Base-by-base conservation (phyloP, 139 green algal species). In the Chlorella sp. region DNA sequence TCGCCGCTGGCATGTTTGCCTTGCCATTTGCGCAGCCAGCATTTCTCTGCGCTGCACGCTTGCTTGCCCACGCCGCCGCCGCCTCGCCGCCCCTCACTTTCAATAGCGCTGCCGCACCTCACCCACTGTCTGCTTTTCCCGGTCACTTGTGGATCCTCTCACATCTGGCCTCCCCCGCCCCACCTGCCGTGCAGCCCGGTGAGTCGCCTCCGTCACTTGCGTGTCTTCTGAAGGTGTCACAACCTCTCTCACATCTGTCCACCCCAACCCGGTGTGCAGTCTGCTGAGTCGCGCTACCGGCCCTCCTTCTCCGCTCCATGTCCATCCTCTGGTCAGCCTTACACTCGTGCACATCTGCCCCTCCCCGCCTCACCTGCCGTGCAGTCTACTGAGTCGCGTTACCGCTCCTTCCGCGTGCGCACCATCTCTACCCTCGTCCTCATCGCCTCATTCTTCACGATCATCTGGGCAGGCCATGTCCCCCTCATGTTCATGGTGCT, bases 401-500 rank as follows among this genome's bases (percentile, higher is more conserved):
- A 95, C 85, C 76, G 86, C 14, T 97, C 95, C 26, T 95, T 98
- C 78, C 86, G 91, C 16, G 90, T 94, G 2, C 92, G 97, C 32
- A 95, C 95, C 16, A 69, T 93, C 11, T 98, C 96, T 18, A 97
- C 96, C 1, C 76, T 98, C 0, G 86, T 94, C 0, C 93, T 99
- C 68, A 97, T 99, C 60, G 94, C 42, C 18, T 89, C 83, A 14
- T 98, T 98, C 69, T 64, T 97, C 0, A 81, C 80, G 24, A 91
- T 98, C 61, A 94, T 98, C 34, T 98, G 92, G 76, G 57, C 92
- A 42, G 97, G 97, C 4, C 97, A 99, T 90, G 96, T 99, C 7
- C 95, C 96, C 12, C 89, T 98, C 19, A 96, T 97, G 91, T 91
- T 95, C 68, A 94, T 99, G 89, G 93, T 99, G 53, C 90, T 98